Evolutionary conservation across 192 early-diverging fungal genomes (phyloP).

Genomic region (Coemansia sp.): DNA sequence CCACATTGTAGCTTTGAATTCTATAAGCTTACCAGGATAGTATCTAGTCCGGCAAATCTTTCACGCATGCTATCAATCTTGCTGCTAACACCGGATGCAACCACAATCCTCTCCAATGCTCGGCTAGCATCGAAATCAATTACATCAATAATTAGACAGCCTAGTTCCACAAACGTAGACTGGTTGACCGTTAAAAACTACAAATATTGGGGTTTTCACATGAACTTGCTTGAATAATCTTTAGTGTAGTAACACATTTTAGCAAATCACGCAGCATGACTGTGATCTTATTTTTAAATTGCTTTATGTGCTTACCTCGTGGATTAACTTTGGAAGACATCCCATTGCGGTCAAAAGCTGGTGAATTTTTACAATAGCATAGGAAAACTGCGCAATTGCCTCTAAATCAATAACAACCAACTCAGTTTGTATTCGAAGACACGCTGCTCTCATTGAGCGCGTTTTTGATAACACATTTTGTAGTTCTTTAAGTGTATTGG

Average conservation of each 20-base stretch:
- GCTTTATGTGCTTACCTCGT: conserved; percentile 16
- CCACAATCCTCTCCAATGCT: conserved; percentile 21
- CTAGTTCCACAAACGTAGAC: conserved; percentile 18
- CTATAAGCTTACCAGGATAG: conserved; percentile 19
- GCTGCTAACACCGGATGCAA: conserved; percentile 20
- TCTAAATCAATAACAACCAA: conserved; percentile 37
- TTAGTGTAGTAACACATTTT: not conserved
- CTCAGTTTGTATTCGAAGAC: conserved; percentile 34
- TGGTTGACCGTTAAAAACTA: conserved; percentile 32
- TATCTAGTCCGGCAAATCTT: conserved; percentile 22
- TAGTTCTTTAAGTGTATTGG: conserved; percentile 12
- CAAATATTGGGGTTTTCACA: not conserved
- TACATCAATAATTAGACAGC: conserved; percentile 25
- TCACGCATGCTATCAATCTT: conserved; percentile 36
- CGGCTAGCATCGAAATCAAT: conserved; percentile 43
- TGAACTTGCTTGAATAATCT: not conserved
- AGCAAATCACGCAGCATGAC: not conserved
- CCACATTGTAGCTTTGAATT: not conserved
- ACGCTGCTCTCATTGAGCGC: conserved; percentile 16
- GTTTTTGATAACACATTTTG: conserved; percentile 18
- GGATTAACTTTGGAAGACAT: conserved; percentile 15
- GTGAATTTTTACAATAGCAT: conserved; percentile 28
- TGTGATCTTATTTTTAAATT: not conserved
- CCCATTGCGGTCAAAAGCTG: conserved; percentile 15
- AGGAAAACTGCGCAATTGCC: conserved; percentile 34